Base-by-base conservation (phyloP, 257 asterid species). In the Solanum gracilifrons region DNA sequence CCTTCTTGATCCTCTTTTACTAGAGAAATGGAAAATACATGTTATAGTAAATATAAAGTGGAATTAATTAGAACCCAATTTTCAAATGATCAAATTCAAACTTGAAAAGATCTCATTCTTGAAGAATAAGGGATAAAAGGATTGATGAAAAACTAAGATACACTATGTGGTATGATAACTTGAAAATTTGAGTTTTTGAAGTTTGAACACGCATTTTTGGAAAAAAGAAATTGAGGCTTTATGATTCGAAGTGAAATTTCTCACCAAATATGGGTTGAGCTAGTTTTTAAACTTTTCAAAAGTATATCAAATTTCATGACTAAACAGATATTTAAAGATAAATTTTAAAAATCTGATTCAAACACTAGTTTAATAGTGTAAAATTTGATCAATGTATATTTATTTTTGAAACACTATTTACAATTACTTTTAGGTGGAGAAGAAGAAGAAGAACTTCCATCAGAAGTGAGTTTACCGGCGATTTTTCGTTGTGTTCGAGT, bases 401-500 rank as follows among this genome's bases (percentile, higher is more conserved):
- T 46, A 80, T 9, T 46, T 79, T 29, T 48, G 29, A 7, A 25
- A 77, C 62, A 62, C 71, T 9, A 62, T 0, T 80, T 80, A 46
- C 41, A 43, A 80, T 9, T 37, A 37, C 2, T 1, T 87, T 80
- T 75, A 69, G 87, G 83, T 37, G 69, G 13, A 37, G 92, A 88
- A 58, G 94, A 86, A 89, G 91, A 93, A 89, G 92, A 93, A 90
- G 88, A 90, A 55, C 89, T 93, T 82, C 98, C 96, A 1, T 90
- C 93, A 0, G 96, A 94, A 69, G 94, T 89, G 85, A 88, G 91
- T 72, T 90, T 86, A 46, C 95, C 95, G 29, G 96, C 95, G 32
- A 90, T 88, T 21, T 94, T 94, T 25, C 91, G 93, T 20, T 92
- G 98, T 85, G 93, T 94, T n/a, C 87, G 95, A 27, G 93, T 94